Conservation (phyloP, 495 filamentous ascomycete species). For the Penicillium maclennaniae region DNA sequence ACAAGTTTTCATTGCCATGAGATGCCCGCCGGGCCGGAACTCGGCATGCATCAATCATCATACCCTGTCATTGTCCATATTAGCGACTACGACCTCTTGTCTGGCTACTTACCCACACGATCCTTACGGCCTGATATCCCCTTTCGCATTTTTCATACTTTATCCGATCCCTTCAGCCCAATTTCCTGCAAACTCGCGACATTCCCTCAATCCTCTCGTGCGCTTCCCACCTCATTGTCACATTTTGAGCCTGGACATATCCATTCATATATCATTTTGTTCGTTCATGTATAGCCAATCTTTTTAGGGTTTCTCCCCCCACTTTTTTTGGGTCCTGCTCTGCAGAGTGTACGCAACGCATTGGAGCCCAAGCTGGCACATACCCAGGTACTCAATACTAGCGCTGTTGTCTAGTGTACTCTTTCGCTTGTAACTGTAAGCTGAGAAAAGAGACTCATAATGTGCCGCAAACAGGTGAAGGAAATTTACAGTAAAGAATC, state of each 20-base stretch:
- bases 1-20: conserved; percentile 8
- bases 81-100: conserved; percentile 19
- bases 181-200: background rate
- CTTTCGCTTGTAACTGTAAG: background rate
- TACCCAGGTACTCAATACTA: background rate
- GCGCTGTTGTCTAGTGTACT: background rate
- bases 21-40: conserved; percentile 26
- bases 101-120: conserved; percentile 24
- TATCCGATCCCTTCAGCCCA: background rate
- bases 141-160: conserved; percentile 5
- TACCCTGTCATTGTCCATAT: conserved; percentile 16
- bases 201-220: background rate
- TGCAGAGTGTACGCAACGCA: conserved; percentile 9
- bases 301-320: background rate
- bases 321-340: background rate
- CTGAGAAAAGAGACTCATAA: too few species aligned
- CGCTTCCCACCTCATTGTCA: conserved; percentile 5
- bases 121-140: conserved; percentile 25
- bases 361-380: conserved; percentile 4
- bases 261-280: conserved; percentile 14
- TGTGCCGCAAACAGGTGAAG: too few species aligned
- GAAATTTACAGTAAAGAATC: too few species aligned
- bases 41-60: conserved; percentile 13
- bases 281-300: background rate
- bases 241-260: conserved; percentile 25